Evolutionary conservation across 2,329 filamentous ascomycete species (phyloP), one percentile per base, ranked within the genome.

Genomic region (Colletotrichum zoysiae): DNA sequence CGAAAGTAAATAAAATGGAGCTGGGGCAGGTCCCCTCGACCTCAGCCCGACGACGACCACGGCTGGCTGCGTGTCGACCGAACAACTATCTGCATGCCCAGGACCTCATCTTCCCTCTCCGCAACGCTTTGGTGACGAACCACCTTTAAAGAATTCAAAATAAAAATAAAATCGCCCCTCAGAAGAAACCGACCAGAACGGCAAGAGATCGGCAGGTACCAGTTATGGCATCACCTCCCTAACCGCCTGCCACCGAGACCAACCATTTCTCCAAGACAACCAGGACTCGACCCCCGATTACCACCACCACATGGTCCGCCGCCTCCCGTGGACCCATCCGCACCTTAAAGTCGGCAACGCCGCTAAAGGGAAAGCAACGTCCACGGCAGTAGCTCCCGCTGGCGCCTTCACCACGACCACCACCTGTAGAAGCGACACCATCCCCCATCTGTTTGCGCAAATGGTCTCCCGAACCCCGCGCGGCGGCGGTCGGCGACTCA

Each of bases 281-380:
- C 20, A 18, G 23, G 26, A 20, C 16, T 20, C 8, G 7, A 7
- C 9, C 26, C 26, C 50, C 50, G 16, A 23, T 20, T 7, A 30
- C 20, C 20, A 56, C 20, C 20, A 56, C 33, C 62, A 30, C 62
- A 67, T 74, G 63, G 73, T 65, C 56, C 73, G 73, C 53, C 72
- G 58, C 20, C 66, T 74, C 16, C 66, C 73, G 62, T 73, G 63
- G 65, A 66, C 64, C 26, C 70, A 70, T 70, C 63, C 70, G 14
- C 53, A 74, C 26, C 62, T 73, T 6, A 66, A 66, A 73, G 61
- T 67, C 50, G 50, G 44, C 53, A 61, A 63, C 70, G 38, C 44
- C 30, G 51, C 40, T 20, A 35, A 53, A 20, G 51, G 42, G 18
- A 59, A 33, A 7, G 26, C 30, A 58, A 38, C 16, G 33, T 8